Evolutionary conservation across 2,329 filamentous ascomycete species (phyloP).

Genomic region (Rutstroemia sp.): DNA sequence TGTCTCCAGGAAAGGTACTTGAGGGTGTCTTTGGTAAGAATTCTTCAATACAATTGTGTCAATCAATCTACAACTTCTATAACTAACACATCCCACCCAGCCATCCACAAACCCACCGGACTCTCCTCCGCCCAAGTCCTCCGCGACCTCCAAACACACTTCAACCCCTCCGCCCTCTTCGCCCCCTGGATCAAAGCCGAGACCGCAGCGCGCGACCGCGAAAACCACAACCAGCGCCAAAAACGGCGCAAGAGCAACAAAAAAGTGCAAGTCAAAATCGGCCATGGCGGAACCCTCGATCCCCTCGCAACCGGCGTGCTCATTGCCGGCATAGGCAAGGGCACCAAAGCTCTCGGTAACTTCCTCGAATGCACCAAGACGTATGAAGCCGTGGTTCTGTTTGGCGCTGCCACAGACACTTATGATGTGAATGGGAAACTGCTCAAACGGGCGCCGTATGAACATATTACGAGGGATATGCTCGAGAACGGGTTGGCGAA

Average conservation of each 20-base stretch:
- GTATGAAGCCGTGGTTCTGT: conserved; percentile 84
- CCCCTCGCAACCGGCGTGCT: conserved; percentile 90
- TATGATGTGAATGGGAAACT: conserved; percentile 86
- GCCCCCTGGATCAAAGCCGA: conserved; percentile 66
- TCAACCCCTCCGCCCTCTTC: conserved; percentile 77
- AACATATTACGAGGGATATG: conserved; percentile 70
- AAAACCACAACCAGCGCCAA: conserved; percentile 51
- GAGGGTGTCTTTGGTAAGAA: conserved; percentile 56
- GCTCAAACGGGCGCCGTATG: conserved; percentile 65
- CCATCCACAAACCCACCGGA: conserved; percentile 85
- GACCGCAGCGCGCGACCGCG: conserved; percentile 44
- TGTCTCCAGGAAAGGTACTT: conserved; percentile 38
- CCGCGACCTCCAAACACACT: conserved; percentile 75
- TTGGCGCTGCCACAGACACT: conserved; percentile 86
- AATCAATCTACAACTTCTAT: background rate
- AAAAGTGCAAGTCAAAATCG: conserved; percentile 78
- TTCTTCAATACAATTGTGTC: background rate
- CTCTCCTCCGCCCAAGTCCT: conserved; percentile 86
- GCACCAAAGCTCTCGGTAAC: conserved; percentile 71
- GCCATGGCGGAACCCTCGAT: conserved; percentile 92
- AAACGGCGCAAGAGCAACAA: conserved; percentile 43
- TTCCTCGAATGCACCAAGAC: conserved; percentile 88
- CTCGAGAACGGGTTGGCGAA: conserved; percentile 69
- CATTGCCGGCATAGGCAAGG: conserved; percentile 78
- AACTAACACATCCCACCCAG: conserved; percentile 38